phyloP scores from a whole-genome alignment of 2,329 filamentous ascomycete species.

The Epichloe bromicola region DNA sequence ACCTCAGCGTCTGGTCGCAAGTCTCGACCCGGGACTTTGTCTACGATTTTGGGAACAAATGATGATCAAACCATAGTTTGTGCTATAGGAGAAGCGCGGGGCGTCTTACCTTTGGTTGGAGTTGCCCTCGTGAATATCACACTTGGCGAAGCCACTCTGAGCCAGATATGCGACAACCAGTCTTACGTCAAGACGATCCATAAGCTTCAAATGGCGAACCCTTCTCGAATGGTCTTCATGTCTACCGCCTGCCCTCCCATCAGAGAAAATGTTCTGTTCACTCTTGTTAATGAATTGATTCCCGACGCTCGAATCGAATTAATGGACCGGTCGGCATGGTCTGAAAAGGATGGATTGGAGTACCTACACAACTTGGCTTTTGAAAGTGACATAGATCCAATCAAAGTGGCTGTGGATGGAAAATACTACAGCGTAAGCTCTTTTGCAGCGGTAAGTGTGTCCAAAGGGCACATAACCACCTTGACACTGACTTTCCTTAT shows the following conservation, averaged over 20 bases:
- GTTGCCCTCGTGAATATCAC: constrained; percentile 79
- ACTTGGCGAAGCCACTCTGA: constrained; percentile 71
- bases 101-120: constrained; percentile 71
- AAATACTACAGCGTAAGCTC: constrained; percentile 80
- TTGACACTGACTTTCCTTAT: constrained; percentile 31
- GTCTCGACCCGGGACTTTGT: constrained; percentile 25
- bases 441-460: constrained; percentile 62
- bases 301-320: constrained; percentile 23
- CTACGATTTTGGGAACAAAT: constrained; percentile 29
- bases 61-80: constrained; percentile 67
- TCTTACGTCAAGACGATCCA: constrained; percentile 82
- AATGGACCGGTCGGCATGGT: constrained; percentile 72
- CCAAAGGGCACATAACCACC: neutral
- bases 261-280: constrained; percentile 58
- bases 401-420: constrained; percentile 67
- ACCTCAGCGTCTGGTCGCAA: constrained; percentile 32
- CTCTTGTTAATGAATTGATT: constrained; percentile 52
- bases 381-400: constrained; percentile 62
- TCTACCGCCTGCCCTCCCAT: constrained; percentile 52
- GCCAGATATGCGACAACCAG: constrained; percentile 86
- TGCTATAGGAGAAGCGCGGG: constrained; percentile 77
- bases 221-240: constrained; percentile 68
- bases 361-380: constrained; percentile 72
- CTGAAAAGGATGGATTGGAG: constrained; percentile 62
- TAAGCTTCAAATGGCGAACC: constrained; percentile 70